phyloP scores from a whole-genome alignment of 2,329 filamentous ascomycete genomes.

The Monilinia fructigena region DNA sequence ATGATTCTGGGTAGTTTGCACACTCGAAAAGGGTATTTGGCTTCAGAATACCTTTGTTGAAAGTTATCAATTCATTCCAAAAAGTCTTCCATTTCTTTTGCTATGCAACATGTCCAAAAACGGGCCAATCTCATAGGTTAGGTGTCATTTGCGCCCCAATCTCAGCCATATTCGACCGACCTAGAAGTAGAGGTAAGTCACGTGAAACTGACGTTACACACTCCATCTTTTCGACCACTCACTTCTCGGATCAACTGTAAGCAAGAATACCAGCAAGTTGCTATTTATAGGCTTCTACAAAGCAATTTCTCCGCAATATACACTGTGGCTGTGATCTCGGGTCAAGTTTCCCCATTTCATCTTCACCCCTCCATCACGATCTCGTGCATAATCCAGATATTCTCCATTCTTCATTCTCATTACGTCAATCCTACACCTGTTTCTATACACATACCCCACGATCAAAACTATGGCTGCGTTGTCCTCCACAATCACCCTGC shows the following conservation, averaged over 20 bases:
- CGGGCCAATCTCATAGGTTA: neutral
- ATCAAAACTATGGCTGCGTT: neutral
- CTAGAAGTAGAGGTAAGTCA: neutral
- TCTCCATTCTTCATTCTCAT: conserved; percentile 5
- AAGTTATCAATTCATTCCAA: neutral
- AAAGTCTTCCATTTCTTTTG: neutral
- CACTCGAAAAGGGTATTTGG: neutral
- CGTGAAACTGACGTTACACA: neutral
- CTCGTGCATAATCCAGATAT: conserved; percentile 12
- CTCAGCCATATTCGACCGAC: neutral
- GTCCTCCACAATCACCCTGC: neutral
- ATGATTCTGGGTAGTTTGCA: neutral
- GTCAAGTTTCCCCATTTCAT: conserved; percentile 7
- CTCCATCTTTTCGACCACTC: neutral
- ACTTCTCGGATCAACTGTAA: neutral
- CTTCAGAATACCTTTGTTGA: neutral
- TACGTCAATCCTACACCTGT: conserved; percentile 6
- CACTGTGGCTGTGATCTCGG: conserved; percentile 5
- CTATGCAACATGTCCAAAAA: too few relatives aligned
- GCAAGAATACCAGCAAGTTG: neutral
- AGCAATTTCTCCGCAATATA: neutral
- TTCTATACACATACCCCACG: neutral
- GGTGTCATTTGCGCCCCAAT: neutral
- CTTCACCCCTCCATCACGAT: conserved; percentile 11
- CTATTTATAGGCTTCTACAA: neutral